Base-by-base conservation (phyloP, 2,329 filamentous ascomycete genomes). In the Mycosphaerelloides madeirae region DNA sequence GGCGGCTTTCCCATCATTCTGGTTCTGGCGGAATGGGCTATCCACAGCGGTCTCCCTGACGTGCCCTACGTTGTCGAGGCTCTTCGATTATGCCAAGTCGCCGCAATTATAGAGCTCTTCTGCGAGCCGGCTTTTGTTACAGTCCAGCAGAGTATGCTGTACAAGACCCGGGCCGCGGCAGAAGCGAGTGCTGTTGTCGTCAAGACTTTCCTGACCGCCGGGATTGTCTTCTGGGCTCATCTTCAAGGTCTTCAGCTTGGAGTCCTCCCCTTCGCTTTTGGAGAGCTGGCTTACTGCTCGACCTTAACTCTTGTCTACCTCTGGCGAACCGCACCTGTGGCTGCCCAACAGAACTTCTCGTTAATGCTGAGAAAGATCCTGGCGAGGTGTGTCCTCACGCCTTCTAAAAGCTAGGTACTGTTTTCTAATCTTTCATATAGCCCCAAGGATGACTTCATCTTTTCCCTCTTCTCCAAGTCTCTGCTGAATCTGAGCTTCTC, bases 41-140 rank as follows among this genome's bases (percentile, higher is more conserved):
- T 84, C 13, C 71, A 69, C 7, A 76, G 3, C 67, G 76, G 13
- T 68, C 76, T 28, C 64, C 73, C 3, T 50, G 50, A 57, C 38
- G 83, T 82, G 1, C 81, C 85, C 0, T 84, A 83, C 57, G 80
- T 95, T 47, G 58, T 64, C 3, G 59, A 69, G n/a, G 75, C 78
- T 12, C 63, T 84, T 48, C 56, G 64, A 22, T 59, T 81, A 16
- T 81, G 79, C 48, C 72, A 73, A 32, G 37, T 79, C 19, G 78
- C 80, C 25, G 79, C 78, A 1, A 61, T 83, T 31, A 59, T 94
- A 3, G 93, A 98, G 68, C 76, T 98, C 12, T 66, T 87, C 1
- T 83, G 85, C 1, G 93, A 98, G 68, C 93, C 93, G 0, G 85
- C 83, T 41, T 98, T 97, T 65, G 86, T 90, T 1, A 79, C 94